Percentiles rank a stretch among this genome's conserved stretches.
phyloP scores from a whole-genome alignment of 148 eudicot species.

The Beta vulgaris region DNA sequence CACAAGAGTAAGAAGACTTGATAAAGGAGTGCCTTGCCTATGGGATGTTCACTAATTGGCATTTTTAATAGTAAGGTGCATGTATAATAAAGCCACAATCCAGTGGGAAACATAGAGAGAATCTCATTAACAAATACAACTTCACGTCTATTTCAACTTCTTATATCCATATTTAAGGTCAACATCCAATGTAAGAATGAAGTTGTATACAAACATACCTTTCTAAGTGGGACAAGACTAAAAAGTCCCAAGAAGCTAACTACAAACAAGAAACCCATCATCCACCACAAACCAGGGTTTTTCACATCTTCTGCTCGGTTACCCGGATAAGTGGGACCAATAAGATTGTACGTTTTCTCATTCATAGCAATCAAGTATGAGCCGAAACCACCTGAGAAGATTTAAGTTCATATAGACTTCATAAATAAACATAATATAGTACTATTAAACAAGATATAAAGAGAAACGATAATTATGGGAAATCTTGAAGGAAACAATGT shows the following conservation, averaged over 20 bases:
- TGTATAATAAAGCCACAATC: neutral
- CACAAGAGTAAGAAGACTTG: too few species aligned
- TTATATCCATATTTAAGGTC: neutral
- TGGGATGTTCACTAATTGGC: too few species aligned
- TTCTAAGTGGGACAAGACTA: slow-evolving; percentile 91
- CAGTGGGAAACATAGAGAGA: neutral
- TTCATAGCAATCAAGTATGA: slow-evolving; percentile 93
- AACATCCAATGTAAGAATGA: neutral
- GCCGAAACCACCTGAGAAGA: slow-evolving; percentile 76
- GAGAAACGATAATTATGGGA: neutral
- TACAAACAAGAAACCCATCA: slow-evolving; percentile 83
- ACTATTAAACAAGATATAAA: neutral
- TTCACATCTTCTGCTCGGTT: slow-evolving; percentile 83
- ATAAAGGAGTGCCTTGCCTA: too few species aligned
- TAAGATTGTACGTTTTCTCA: slow-evolving; percentile 78
- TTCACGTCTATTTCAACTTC: neutral
- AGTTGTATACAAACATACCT: slow-evolving; percentile 41
- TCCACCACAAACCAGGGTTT: slow-evolving; percentile 89
- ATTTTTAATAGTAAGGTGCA: too few species aligned
- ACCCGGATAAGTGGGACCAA: slow-evolving; percentile 83
- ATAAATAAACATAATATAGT: neutral
- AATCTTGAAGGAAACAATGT: neutral
- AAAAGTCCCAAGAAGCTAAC: slow-evolving; percentile 93
- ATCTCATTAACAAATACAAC: neutral
- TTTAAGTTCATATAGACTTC: slow-evolving; percentile 6